Base-by-base conservation (phyloP, 192 early-diverging fungal species). In the Coemansia biformis region DNA sequence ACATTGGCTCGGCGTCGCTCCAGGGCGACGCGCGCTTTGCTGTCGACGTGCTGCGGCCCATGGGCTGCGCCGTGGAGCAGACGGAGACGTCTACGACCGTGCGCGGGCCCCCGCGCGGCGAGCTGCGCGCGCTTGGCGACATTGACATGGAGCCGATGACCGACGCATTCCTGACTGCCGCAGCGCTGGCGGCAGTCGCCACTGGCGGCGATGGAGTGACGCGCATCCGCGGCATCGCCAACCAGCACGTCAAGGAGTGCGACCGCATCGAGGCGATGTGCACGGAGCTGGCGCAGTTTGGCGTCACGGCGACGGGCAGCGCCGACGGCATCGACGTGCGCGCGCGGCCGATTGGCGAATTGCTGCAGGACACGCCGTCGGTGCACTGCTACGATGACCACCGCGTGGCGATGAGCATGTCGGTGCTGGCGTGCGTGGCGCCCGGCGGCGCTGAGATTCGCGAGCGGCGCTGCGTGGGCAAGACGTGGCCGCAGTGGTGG, bases 401-500 rank as follows among this genome's bases (percentile, higher is more conserved):
- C 60, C 86, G 96, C 42, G 81, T 99, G 26, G 96, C 96, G 8
- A 99, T 99, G 96, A 90, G 89, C 56, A 90, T 96, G 76, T 85
- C 84, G 56, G 75, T 96, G 1, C 66, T 99, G 30, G 83, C 84
- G 12, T 87, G 79, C 18, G 86, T 85, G 24, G 79, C 89, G 15
- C 82, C 87, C 14, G 54, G 65, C 12, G 86, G 86, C 7, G 81
- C 84, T 0, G 79, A 83, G 52, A 82, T 99, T 43, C 81, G 78
- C 44, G 96, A 99, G 68, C 92, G 92, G 65, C 87, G 91, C 56
- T 99, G 96, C 63, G 93, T 96, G 5, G 96, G 92, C 60, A 99
- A 99, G 78, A 99, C 96, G 1, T 99, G 96, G 96, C 96, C 96
- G 19, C 82, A 77, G 40, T 99, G 96, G 96, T 99, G 96, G 96